A percentile compares a stretch with the other conserved stretches of the same genome.
Conservation (phyloP, 2,329 filamentous ascomycete genomes). For the Aspergillus quadrilineatus region DNA sequence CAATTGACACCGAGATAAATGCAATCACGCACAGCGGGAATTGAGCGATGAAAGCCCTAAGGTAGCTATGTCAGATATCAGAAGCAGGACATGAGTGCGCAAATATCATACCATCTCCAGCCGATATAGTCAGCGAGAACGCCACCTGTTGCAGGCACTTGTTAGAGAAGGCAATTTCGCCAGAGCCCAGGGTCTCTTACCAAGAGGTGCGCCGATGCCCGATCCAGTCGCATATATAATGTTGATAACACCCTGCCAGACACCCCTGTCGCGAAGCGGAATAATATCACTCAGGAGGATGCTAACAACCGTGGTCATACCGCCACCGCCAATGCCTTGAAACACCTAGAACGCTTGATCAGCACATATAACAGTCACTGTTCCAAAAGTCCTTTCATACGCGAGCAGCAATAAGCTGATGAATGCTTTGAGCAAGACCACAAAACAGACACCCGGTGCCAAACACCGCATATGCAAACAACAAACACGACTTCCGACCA, state of each 20-base stretch:
- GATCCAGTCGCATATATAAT: constrained; percentile 69
- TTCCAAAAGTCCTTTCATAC: constrained; percentile 27
- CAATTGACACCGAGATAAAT: constrained; percentile 61
- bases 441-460: constrained; percentile 50
- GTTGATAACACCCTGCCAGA: constrained; percentile 74
- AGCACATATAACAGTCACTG: neutral
- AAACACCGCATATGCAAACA: constrained; percentile 56
- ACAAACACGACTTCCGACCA: constrained; percentile 54
- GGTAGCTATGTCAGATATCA: neutral
- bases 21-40: constrained; percentile 67
- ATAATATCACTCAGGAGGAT: constrained; percentile 72
- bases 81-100: neutral
- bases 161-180: constrained; percentile 15
- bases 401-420: constrained; percentile 65
- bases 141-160: constrained; percentile 45
- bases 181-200: constrained; percentile 25
- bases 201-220: constrained; percentile 67
- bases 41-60: constrained; percentile 69
- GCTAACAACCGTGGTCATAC: constrained; percentile 68
- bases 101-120: constrained; percentile 65
- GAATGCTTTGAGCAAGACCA: constrained; percentile 63
- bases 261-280: constrained; percentile 65
- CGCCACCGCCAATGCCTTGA: constrained; percentile 66
- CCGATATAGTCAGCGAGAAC: constrained; percentile 70
- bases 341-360: constrained; percentile 45